Base-by-base conservation (phyloP, 176 grass and related monocot genomes). In the Areca catechu region DNA sequence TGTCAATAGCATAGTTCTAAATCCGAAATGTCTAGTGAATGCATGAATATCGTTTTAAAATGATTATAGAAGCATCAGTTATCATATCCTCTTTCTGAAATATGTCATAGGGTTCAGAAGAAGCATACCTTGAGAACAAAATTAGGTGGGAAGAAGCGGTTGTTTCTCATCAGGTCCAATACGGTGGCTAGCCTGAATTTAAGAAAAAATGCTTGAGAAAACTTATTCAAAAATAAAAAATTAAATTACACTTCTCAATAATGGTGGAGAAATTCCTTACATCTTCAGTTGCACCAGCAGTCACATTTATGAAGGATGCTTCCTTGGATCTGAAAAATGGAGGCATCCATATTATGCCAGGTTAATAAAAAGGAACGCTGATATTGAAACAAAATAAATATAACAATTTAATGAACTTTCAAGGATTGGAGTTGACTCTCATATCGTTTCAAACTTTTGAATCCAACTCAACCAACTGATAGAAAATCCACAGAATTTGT, bases 61-160 rank as follows among this genome's bases (percentile, higher is more conserved):
- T 12, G 34, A 10, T 43, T 43, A 43, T 2, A 12, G 34, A 43
- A 43, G 34, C 34, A 12, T 43, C 2, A 43, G 34, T 20, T 1
- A 54, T 18, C 20, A 54, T 54, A 54, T 21, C 18, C 24, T 54
- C 24, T 15, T 50, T 15, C 16, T 20, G 23, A 18, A 15, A 50
- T 54, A 50, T 58, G 28, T 21, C 48, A 9, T 64, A 57, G 50
- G 9, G 19, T 23, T 6, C 28, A 30, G 10, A 24, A 61, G 54
- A 53, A 56, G 34, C 83, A 65, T 51, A 29, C 83, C 67, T 19
- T 34, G 20, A 53, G 22, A 65, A 50, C 60, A 37, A 74, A 74
- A 82, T 96, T 67, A 97, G 50, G 85, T 83, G 16, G 92, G 92
- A 57, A 96, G 86, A 79, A 91, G 79, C 30, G 75, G 71, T 50